Evolutionary conservation across 208 protist genomes (phyloP).

Genomic region (Trypanosoma boissoni): DNA sequence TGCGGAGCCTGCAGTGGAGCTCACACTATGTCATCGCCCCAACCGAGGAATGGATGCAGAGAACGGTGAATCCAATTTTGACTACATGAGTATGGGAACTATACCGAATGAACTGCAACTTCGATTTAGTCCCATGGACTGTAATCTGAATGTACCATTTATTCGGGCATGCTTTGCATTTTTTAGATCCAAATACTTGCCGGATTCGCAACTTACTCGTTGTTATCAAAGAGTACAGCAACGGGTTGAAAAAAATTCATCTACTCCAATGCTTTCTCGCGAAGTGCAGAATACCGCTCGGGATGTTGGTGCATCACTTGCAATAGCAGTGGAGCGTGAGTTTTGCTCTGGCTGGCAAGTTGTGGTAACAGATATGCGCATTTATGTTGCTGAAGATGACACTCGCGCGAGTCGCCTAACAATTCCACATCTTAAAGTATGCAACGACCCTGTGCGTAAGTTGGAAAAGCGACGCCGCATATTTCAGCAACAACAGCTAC

Average conservation of each 20-base stretch:
- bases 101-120: conserved; percentile 23
- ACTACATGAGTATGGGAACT: not conserved
- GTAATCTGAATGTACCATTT: conserved; percentile 25
- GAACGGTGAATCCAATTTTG: not conserved
- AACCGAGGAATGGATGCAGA: not conserved
- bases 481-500: too few relatives aligned
- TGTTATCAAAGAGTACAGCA: not conserved
- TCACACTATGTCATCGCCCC: not conserved
- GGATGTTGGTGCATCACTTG: too few relatives aligned
- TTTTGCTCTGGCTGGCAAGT: conserved; percentile 32
- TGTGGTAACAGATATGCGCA: conserved; percentile 10
- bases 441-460: conserved; percentile 7
- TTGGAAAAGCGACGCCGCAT: not conserved
- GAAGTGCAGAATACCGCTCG: conserved; percentile 3
- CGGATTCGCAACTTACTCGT: not conserved
- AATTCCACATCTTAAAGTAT: not conserved
- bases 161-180: conserved; percentile 25
- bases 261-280: not conserved
- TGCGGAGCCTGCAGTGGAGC: not conserved
- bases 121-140: conserved; percentile 20
- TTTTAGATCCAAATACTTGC: not conserved
- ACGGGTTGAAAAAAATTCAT: not conserved
- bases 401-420: not conserved
- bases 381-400: conserved; percentile 25
- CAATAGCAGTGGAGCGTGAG: conserved; percentile 25